Conservation (phyloP, 371 early-diverging fungal species). For the Syncephalis fuscata region DNA sequence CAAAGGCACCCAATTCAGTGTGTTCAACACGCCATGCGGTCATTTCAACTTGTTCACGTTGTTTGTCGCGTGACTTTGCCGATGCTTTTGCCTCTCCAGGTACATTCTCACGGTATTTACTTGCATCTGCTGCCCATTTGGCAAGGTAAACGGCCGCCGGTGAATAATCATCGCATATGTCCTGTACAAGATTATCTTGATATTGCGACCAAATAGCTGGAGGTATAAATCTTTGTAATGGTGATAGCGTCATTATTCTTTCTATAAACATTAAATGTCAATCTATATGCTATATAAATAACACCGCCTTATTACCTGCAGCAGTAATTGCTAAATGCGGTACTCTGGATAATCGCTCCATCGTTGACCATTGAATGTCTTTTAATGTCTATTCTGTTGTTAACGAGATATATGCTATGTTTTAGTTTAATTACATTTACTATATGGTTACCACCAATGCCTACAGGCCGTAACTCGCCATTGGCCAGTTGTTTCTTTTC, state of each 20-base stretch:
- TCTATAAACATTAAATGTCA: not conserved
- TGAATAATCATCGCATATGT: conserved; percentile 52
- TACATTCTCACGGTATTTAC: conserved; percentile 19
- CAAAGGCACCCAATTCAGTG: conserved; percentile 41
- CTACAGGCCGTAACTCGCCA: not conserved
- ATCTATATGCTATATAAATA: not conserved
- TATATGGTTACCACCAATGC: not conserved
- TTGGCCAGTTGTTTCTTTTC: not conserved
- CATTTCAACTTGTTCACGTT: conserved; percentile 9
- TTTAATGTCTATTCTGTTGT: conserved; percentile 48
- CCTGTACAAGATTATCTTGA: conserved; percentile 25
- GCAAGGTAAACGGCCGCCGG: conserved; percentile 61
- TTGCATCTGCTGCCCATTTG: conserved; percentile 53
- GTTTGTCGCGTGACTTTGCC: not conserved
- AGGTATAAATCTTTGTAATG: no score
- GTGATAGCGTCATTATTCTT: conserved; percentile 25
- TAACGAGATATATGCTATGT: no score
- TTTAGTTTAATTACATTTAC: not conserved
- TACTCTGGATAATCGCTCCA: conserved; percentile 70
- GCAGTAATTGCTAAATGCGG: conserved; percentile 62
- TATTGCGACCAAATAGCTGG: conserved; percentile 22
- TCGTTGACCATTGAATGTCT: conserved; percentile 58
- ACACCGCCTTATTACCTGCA: conserved; percentile 18
- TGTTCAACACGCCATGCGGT: conserved; percentile 18
- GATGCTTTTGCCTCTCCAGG: conserved; percentile 14